Conservation (phyloP, 2,329 filamentous ascomycete species). For the Alternaria infectoria region DNA sequence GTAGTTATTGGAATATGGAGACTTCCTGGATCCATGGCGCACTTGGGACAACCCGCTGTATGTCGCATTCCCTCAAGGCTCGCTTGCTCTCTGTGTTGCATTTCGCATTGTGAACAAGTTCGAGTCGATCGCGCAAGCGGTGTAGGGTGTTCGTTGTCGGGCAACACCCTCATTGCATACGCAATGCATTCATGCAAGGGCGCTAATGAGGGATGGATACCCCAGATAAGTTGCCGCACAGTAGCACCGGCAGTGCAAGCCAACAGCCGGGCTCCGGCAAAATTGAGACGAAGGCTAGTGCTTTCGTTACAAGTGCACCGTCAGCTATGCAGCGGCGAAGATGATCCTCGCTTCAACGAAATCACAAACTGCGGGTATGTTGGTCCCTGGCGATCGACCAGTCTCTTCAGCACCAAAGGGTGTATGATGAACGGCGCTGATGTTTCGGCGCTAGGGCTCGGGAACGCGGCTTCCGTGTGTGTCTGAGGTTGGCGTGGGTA, state of each 20-base stretch:
- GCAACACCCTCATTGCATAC: slow-evolving; percentile 14
- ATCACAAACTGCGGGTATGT: neutral
- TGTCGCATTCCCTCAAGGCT: neutral
- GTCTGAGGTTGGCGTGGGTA: neutral
- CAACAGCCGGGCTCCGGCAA: neutral
- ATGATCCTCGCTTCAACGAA: neutral
- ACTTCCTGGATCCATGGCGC: neutral
- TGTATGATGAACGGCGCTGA: neutral
- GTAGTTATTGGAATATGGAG: slow-evolving; percentile 2
- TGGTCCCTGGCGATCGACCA: neutral
- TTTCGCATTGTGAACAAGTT: neutral
- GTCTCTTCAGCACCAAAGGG: slow-evolving; percentile 1
- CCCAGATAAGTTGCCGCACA: slow-evolving; percentile 3
- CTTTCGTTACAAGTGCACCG: slow-evolving; percentile 7
- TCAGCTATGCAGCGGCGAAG: slow-evolving; percentile 1
- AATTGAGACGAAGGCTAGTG: slow-evolving; percentile 6
- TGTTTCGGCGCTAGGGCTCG: neutral
- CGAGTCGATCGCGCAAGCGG: neutral
- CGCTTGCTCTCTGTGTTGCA: neutral
- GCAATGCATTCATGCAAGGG: slow-evolving; percentile 12
- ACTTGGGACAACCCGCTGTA: neutral
- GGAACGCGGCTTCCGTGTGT: neutral
- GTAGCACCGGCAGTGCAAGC: slow-evolving; percentile 19
- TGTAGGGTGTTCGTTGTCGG: neutral
- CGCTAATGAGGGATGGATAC: slow-evolving; percentile 26